phyloP scores from a whole-genome alignment of 768 basidiomycete genomes.

The Epithele typhae region DNA sequence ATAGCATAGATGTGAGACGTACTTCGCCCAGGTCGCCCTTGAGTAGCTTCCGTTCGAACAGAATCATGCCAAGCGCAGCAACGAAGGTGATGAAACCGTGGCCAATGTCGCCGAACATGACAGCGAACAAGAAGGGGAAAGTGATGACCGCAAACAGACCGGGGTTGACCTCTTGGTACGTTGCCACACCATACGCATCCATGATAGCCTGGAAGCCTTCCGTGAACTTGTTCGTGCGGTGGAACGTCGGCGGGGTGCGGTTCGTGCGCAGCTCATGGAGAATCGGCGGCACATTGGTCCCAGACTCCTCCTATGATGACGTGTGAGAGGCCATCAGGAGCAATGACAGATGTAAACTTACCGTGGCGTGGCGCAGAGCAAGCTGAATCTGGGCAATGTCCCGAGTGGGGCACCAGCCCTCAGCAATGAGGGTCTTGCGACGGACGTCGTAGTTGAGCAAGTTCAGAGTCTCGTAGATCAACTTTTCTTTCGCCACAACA shows the following conservation, averaged over 20 bases:
- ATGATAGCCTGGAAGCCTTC: constrained; percentile 97
- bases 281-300: constrained; percentile 89
- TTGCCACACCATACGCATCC: constrained; percentile 93
- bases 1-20: constrained; percentile 17
- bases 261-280: constrained; percentile 84
- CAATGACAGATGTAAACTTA: constrained; percentile 19
- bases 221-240: constrained; percentile 93
- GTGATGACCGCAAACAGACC: constrained; percentile 89
- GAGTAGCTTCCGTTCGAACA: constrained; percentile 75
- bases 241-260: constrained; percentile 94
- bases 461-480: constrained; percentile 94
- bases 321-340: not conserved
- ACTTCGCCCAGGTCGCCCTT: constrained; percentile 75
- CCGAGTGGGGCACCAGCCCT: constrained; percentile 95
- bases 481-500: constrained; percentile 91
- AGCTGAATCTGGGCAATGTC: constrained; percentile 85
- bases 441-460: constrained; percentile 92
- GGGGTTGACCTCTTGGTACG: constrained; percentile 96
- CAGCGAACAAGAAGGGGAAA: constrained; percentile 97
- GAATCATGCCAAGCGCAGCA: constrained; percentile 80
- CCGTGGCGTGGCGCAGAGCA: constrained; percentile 86
- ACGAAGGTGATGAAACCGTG: constrained; percentile 83
- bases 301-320: constrained; percentile 71
- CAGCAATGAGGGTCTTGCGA: constrained; percentile 91
- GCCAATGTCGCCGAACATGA: constrained; percentile 99